Evolutionary conservation across 805 yeast species (phyloP).

Genomic region (Saturnispora quitensis): DNA sequence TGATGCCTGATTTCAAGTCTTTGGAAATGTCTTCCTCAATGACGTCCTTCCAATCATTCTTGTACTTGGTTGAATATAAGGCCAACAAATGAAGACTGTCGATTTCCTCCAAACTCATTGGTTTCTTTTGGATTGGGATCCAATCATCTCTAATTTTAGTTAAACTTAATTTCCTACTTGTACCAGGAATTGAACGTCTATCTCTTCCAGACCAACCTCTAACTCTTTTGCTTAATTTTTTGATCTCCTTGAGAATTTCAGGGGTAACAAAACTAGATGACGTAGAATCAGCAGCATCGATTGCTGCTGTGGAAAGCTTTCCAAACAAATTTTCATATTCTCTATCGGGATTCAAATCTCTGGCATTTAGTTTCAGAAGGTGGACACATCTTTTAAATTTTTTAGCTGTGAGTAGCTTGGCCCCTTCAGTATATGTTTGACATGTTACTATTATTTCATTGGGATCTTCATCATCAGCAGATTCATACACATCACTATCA

Average conservation of each 20-base stretch:
- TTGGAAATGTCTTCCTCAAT: slow-evolving; percentile 32
- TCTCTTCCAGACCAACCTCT: slow-evolving; percentile 85
- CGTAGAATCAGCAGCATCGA: slow-evolving; percentile 71
- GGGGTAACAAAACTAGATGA: slow-evolving; percentile 63
- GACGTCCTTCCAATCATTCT: slow-evolving; percentile 42
- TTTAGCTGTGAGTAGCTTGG: slow-evolving; percentile 36
- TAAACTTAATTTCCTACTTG: slow-evolving; percentile 53
- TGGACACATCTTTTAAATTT: slow-evolving; percentile 33
- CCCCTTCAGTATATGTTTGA: slow-evolving; percentile 22
- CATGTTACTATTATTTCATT: slow-evolving; percentile 20
- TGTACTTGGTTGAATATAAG: slow-evolving; percentile 23
- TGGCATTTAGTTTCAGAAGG: slow-evolving; percentile 37
- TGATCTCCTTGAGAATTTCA: slow-evolving; percentile 56
- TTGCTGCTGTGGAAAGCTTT: slow-evolving; percentile 53
- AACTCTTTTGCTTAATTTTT: slow-evolving; percentile 45
- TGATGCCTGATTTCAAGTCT: slow-evolving; percentile 38
- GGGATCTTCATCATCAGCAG: slow-evolving; percentile 22
- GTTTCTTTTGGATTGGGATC: slow-evolving; percentile 60
- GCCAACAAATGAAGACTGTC: slow-evolving; percentile 30
- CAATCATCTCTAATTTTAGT: slow-evolving; percentile 74
- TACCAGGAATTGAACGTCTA: slow-evolving; percentile 64
- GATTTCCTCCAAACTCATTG: slow-evolving; percentile 51
- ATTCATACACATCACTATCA: slow-evolving; percentile 28
- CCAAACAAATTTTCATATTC: slow-evolving; percentile 69
- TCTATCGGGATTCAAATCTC: slow-evolving; percentile 64